A percentile compares a stretch with the other conserved stretches of the same genome.
phyloP scores from a whole-genome alignment of 1,139 yeast species.

The Pneumocystis sp. region DNA sequence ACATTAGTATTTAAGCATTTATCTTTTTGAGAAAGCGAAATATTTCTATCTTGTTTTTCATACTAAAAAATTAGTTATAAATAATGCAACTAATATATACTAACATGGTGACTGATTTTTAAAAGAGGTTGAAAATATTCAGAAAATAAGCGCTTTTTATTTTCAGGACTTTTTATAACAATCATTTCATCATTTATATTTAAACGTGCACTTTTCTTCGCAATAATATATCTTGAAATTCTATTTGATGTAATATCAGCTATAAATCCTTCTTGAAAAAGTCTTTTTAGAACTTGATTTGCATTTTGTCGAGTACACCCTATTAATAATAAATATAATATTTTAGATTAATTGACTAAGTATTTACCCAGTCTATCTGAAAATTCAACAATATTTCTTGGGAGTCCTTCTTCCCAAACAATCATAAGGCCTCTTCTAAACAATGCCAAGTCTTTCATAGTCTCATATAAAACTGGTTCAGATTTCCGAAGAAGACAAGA shows the following conservation, averaged over 20 bases:
- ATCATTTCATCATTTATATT: background rate
- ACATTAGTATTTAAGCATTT: background rate
- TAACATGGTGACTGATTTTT: background rate
- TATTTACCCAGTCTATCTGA: background rate
- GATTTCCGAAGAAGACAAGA: conserved; percentile 1
- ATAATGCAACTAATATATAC: background rate
- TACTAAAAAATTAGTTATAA: background rate
- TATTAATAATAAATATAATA: background rate
- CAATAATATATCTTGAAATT: background rate
- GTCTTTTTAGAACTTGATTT: background rate
- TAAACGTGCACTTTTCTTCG: background rate
- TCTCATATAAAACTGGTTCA: background rate
- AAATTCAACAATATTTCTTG: background rate
- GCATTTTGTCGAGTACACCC: background rate
- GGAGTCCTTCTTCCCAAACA: conserved; percentile 1
- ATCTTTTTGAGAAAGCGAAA: background rate
- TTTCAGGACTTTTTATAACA: background rate
- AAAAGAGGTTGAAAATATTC: conserved; percentile 12
- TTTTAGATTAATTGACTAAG: background rate
- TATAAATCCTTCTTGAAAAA: background rate
- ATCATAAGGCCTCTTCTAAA: conserved; percentile 1
- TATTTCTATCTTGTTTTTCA: background rate
- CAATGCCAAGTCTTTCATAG: background rate
- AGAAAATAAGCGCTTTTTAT: background rate
- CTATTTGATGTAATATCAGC: background rate